Conservation (phyloP, 176 grass and related monocot genomes). For the Rhipidocladum racemiflorum region DNA sequence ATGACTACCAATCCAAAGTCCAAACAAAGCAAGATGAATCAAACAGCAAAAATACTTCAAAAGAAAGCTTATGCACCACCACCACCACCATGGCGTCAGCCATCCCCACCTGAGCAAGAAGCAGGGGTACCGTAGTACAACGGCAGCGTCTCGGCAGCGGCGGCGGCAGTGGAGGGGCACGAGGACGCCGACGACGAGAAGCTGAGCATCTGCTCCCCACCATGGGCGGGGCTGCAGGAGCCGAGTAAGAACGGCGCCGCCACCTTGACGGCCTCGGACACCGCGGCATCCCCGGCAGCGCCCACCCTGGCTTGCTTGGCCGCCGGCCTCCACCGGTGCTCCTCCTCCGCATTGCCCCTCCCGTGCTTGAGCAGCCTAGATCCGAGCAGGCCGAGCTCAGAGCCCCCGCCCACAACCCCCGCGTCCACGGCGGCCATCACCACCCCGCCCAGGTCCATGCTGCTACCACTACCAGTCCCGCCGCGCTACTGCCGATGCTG, state of each 20-base stretch:
- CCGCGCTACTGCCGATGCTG: conserved; percentile 11
- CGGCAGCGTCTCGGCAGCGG: conserved; percentile 29
- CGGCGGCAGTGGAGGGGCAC: conserved; percentile 5
- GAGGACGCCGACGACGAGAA: conserved; percentile 51
- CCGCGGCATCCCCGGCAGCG: conserved; percentile 29
- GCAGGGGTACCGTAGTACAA: conserved; percentile 58
- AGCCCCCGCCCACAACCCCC: conserved; percentile 20
- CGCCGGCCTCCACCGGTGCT: conserved; percentile 38
- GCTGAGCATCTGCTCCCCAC: conserved; percentile 86
- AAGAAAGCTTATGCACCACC: conserved; percentile 4
- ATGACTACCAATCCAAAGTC: neutral
- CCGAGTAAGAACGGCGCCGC: conserved; percentile 47
- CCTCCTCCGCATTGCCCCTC: conserved; percentile 49
- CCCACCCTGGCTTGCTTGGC: conserved; percentile 47
- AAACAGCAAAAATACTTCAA: conserved; percentile 23
- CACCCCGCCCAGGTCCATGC: conserved; percentile 53
- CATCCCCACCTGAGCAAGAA: conserved; percentile 56
- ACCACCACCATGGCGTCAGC: neutral
- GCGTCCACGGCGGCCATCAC: conserved; percentile 48
- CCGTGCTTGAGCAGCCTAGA: conserved; percentile 71
- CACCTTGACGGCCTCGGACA: conserved; percentile 48
- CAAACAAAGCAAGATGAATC: conserved; percentile 13
- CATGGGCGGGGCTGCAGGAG: conserved; percentile 42
- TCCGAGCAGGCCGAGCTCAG: conserved; percentile 51
- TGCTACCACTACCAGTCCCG: neutral